Evolutionary conservation across 139 green algal genomes (phyloP).

Genomic region (Parachlorella kessleri): DNA sequence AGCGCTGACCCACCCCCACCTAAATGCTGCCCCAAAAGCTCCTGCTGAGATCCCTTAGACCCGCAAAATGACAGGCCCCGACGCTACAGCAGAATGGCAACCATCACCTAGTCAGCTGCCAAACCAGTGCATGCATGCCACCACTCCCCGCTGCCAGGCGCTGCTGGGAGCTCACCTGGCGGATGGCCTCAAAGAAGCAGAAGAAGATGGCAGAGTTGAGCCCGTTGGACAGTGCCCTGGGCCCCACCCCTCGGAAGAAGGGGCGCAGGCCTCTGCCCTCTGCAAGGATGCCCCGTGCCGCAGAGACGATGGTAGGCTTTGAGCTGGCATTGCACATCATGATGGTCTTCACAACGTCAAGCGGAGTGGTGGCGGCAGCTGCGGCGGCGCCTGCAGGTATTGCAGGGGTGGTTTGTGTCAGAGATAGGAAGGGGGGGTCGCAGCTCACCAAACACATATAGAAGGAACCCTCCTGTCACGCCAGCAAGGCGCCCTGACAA

Average conservation of each 20-base stretch:
- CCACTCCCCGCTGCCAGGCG: neutral
- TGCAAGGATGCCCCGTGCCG: slow-evolving; percentile 43
- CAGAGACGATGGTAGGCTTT: slow-evolving; percentile 63
- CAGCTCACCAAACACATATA: no score
- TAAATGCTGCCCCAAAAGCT: no score
- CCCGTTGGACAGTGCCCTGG: slow-evolving; percentile 80
- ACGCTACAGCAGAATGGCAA: no score
- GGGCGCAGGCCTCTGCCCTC: slow-evolving; percentile 44
- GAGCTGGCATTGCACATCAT: slow-evolving; percentile 87
- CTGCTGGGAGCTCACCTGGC: slow-evolving; percentile 9
- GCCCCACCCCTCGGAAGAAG: slow-evolving; percentile 78
- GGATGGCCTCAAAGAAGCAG: slow-evolving; percentile 87
- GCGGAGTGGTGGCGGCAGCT: slow-evolving; percentile 85
- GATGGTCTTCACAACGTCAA: slow-evolving; percentile 96
- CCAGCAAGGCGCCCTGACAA: no score
- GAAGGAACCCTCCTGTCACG: no score
- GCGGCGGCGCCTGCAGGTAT: slow-evolving; percentile 78
- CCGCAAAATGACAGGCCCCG: no score
- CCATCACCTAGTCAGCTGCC: no score
- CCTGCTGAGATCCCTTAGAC: no score
- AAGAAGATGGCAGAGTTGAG: slow-evolving; percentile 95
- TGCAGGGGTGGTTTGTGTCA: no score
- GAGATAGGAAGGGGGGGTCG: no score
- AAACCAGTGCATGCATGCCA: slow-evolving; percentile 10
- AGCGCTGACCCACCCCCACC: no score